phyloP scores from a whole-genome alignment of 129 eudicot species.

The Flaveria bidentis region DNA sequence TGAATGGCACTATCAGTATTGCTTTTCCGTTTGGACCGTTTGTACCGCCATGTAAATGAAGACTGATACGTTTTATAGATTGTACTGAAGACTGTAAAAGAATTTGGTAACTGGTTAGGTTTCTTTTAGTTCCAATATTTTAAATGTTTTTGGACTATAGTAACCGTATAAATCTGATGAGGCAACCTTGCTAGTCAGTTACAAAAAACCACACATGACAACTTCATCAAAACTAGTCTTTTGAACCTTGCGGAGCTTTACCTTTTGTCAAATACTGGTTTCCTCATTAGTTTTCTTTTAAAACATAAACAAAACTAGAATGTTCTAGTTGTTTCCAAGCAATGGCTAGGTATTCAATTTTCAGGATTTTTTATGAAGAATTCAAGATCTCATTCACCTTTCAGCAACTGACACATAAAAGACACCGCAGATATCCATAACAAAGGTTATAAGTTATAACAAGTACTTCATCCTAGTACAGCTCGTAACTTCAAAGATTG shows the following conservation, averaged over 20 bases:
- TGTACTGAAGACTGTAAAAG: neutral
- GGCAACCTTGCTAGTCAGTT: slow-evolving; percentile 10
- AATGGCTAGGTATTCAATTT: neutral
- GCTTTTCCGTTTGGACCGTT: neutral
- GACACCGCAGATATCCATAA: neutral
- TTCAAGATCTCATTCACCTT: neutral
- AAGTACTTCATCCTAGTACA: neutral
- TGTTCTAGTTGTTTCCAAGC: slow-evolving; percentile 1
- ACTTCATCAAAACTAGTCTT: slow-evolving; percentile 4
- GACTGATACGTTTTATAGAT: too few species aligned
- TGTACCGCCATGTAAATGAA: slow-evolving; percentile 11
- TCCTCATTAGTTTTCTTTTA: neutral
- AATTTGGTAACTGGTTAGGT: neutral
- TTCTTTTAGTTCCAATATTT: neutral
- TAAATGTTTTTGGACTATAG: neutral
- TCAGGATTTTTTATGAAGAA: neutral
- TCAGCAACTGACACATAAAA: neutral
- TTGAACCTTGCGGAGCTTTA: neutral
- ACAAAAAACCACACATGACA: neutral
- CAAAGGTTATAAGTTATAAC: neutral
- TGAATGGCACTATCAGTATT: neutral
- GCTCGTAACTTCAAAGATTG: neutral
- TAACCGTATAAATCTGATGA: neutral
- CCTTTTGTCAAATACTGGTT: slow-evolving; percentile 12
- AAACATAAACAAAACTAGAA: neutral